Evolutionary conservation across 768 basidiomycete species (phyloP), one percentile per base, ranked within the genome.

Genomic region (Inosperma sp.): DNA sequence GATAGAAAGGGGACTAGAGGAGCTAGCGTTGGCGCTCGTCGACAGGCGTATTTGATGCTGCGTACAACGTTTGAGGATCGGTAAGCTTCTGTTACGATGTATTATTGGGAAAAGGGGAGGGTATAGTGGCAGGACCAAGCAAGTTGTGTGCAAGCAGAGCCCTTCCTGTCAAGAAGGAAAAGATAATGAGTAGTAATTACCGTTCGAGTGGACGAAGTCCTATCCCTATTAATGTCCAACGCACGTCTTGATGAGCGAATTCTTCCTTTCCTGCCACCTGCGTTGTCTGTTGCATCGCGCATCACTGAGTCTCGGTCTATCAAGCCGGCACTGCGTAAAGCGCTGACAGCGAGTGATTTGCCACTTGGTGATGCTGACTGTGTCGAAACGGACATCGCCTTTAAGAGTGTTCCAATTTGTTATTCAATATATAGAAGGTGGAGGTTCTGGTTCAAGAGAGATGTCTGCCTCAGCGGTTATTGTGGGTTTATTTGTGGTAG

Each of bases 221-320:
- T 59, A 72, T 79, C 78, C 72, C 68, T 84, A 54, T 79, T 68
- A 23, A 73, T 67, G 67, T 87, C 84, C 52, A 82, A 74, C 41
- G 79, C 71, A 49, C 84, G 70, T 54, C 83, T 76, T 63, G 86
- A 82, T 5, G 78, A 70, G 22, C 82, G 77, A 56, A 76, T 67
- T 70, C 84, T 87, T 37, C 80, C 79, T 65, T 89, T 90, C 61
- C 86, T 78, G 19, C 86, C 86, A 43, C 85, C 84, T 5, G 84
- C 85, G 58, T 74, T 85, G 69, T 82, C 80, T 7, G 78, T 73
- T 36, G 73, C 70, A 60, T 90, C 87, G 54, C 81, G 79, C 88
- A 90, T 89, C 57, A 72, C 77, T 51, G 82, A 72, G 65, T 90
- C 88, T 50, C 79, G 73, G 75, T 88, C 86, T 54, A 88, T 83